Evolutionary conservation across 148 eudicot genomes (phyloP).

Genomic region (Rhododendron williamsianum): DNA sequence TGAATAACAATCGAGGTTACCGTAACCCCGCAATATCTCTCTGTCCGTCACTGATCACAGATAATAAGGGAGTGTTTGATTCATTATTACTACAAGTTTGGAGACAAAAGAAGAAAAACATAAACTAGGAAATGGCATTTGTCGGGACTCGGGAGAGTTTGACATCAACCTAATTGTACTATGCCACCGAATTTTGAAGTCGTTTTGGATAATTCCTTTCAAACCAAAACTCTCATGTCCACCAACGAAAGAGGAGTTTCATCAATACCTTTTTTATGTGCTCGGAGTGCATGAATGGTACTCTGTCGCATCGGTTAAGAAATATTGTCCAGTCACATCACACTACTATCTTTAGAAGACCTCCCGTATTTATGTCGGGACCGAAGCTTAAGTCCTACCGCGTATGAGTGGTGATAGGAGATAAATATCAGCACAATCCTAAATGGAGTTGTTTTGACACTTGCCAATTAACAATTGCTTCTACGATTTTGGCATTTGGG

Average conservation of each 20-base stretch:
- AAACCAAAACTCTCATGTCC: neutral
- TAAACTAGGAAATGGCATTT: neutral
- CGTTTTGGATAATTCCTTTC: neutral
- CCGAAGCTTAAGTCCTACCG: too few relatives aligned
- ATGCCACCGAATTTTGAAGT: neutral
- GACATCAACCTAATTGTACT: neutral
- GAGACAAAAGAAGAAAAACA: neutral
- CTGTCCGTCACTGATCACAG: too few relatives aligned
- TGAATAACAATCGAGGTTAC: neutral
- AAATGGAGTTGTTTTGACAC: neutral
- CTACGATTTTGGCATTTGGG: neutral
- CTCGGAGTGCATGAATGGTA: too few relatives aligned
- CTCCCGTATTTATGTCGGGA: too few relatives aligned
- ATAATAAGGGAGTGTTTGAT: neutral
- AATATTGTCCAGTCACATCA: too few relatives aligned
- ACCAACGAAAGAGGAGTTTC: neutral
- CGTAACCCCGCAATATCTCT: too few relatives aligned
- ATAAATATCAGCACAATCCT: neutral
- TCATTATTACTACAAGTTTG: neutral
- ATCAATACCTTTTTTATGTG: too few relatives aligned
- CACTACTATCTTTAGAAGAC: too few relatives aligned
- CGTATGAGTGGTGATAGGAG: too few relatives aligned
- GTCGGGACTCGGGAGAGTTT: neutral
- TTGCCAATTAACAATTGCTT: neutral
- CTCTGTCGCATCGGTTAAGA: too few relatives aligned